Percentiles rank a stretch among this genome's conserved stretches.
Conservation (phyloP, 805 yeast genomes). For the Tetrapisispora phaffii region DNA sequence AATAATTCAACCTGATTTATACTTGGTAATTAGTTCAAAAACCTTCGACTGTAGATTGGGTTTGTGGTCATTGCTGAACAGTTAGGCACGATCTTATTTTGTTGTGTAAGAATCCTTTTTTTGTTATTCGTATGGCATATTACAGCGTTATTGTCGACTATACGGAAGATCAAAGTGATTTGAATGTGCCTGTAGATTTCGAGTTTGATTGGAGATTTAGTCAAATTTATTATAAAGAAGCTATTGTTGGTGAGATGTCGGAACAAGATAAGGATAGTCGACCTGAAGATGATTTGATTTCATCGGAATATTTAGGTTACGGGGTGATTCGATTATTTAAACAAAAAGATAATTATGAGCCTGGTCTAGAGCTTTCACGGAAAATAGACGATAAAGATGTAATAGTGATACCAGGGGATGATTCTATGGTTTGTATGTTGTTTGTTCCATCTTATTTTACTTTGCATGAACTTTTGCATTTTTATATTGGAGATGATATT, state of each 20-base stretch:
- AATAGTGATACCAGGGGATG: conserved; percentile 38
- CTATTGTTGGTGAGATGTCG: neutral
- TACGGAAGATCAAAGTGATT: neutral
- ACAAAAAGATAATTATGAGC: conserved; percentile 19
- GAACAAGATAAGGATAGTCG: neutral
- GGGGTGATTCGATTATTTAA: conserved; percentile 65
- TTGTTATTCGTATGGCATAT: neutral
- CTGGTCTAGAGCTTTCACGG: no score
- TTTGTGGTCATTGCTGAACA: no score
- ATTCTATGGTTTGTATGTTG: conserved; percentile 65
- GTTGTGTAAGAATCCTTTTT: no score
- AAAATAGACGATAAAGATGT: conserved; percentile 7
- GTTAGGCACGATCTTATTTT: neutral
- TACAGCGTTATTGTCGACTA: neutral
- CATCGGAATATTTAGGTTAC: conserved; percentile 55
- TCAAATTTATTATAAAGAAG: conserved; percentile 4
- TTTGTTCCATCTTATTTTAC: conserved; percentile 84
- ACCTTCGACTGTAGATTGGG: no score
- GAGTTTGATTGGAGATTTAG: conserved; percentile 14
- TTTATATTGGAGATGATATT: conserved; percentile 50
- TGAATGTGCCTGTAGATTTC: neutral
- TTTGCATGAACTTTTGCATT: conserved; percentile 73
- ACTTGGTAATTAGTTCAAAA: no score
- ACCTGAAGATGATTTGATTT: conserved; percentile 12
- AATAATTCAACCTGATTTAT: no score